Base-by-base conservation (phyloP, 345 rosid genomes). In the Limnanthes douglasii region DNA sequence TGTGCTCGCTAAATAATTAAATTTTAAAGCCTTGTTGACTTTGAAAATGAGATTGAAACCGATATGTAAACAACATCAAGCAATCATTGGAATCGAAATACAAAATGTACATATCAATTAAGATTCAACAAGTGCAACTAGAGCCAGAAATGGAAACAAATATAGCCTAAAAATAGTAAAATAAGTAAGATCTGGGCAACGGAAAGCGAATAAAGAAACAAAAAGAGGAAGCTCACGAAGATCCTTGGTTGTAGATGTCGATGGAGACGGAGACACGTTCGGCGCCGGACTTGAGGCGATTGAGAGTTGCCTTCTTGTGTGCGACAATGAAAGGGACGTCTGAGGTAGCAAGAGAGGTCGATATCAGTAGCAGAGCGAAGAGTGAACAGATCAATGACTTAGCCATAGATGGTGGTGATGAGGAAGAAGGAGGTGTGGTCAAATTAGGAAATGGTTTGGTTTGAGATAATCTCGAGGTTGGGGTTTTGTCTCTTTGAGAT, bases 171-270 rank as follows among this genome's bases (percentile, higher is more conserved):
- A 31, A 31, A 11, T 4, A 31, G 3, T 11, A 11, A n/a, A 5
- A 15, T 15, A 11, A 11, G 15, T 6, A 4, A 31, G 35, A 31
- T n/a, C 35, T 31, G 15, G 8, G 15, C 5, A 31, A 31, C 16
- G 7, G 35, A 31, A 7, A 31, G 12, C 35, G n/a, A 26, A 12
- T 26, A 26, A 13, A 21, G 45, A 34, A 17, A 2, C 21, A 8
- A 30, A 7, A 17, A 23, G 22, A 34, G 18, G 46, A 43, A 46
- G 62, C 78, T 62, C 16, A 85, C 99, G 86, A 64, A 26, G 82
- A 69, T 62, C 99, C 96, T 50, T 81, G 94, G 21, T 92, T 92
- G 65, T 85, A 81, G 67, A 92, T 68, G 41, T 92, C 94, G 39
- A 71, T 47, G 21, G 94, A 67, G 48, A 92, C 93, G 17, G 53